Base-by-base conservation (phyloP, 768 basidiomycete species). In the Boletus barrowsii region DNA sequence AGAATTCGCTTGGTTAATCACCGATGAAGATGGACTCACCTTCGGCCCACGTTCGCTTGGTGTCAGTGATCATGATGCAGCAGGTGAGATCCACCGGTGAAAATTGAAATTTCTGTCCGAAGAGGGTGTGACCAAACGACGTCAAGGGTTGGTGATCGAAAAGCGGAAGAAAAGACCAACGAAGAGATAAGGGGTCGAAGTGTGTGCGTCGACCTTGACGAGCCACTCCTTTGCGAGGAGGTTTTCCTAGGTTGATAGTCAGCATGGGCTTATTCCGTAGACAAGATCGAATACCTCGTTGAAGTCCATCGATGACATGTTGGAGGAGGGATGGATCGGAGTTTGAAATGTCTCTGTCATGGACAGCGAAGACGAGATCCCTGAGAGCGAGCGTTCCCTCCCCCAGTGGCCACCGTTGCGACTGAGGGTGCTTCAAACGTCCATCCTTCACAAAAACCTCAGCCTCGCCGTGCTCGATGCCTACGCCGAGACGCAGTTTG, bases 161-260 rank as follows among this genome's bases (percentile, higher is more conserved):
- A 46, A 49, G 51, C 35, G 33, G 46, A 49, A 44, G 46, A 32
- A 41, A 37, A 58, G 43, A 83, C 85, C 62, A 66, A 90, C 89
- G 62, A 90, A 72, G 59, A 91, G 79, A 70, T 90, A 90, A 33
- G 88, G 83, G 2, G 75, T 81, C 2, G 87, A 83, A 15, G 73
- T 79, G 42, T 73, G 73, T 36, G 74, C 73, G 63, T 90, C 84
- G 47, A 79, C 73, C 67, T 86, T 89, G 32, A 81, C 81, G 13
- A 90, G 75, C 89, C 89, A 91, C 68, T 90, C 87, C 66, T 83
- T 87, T 52, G 72, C 72, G 29, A 87, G 72, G 32, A 90, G 76
- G 33, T 68, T 76, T 45, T 82, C 81, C 88, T 90, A 30, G 33
- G 26, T 0, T 6, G 3, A 26, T 3, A 17, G 17, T 62, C 13